Base-by-base conservation (phyloP, 768 basidiomycete genomes). In the Phanerodontia chrysosporium region DNA sequence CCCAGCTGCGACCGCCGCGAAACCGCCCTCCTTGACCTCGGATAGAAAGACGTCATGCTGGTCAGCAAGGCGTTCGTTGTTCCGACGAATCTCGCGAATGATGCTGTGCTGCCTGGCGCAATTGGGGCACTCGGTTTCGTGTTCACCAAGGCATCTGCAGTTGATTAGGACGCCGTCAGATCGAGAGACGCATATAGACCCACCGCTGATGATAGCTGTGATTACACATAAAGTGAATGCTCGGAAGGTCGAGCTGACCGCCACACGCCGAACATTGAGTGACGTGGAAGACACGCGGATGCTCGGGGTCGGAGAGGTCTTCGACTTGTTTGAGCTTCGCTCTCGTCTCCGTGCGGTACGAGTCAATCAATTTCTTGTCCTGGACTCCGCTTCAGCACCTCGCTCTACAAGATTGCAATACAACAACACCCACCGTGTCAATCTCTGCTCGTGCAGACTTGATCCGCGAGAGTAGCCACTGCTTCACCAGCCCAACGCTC, bases 141-240 rank as follows among this genome's bases (percentile, higher is more conserved):
- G 83, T 61, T 95, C 93, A 16, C 84, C 83, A n/a, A 98, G 72
- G 67, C 94, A 98, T 49, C 95, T 97, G 62, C 14, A 25, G 1
- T 44, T 22, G 12, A 25, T 21, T 4, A n/a, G 22, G 1, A 27
- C 27, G 29, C 5, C 21, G 39, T 49, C 32, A 51, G n/a, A 21
- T 2, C 18, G 58, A 22, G 12, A 10, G 25, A 16, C 30, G 52
- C 22, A 62, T 2, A n/a, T 22, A 3, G 73, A 69, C 74, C 45
- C 55, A 92, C 92, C 95, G 80, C 69, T 96, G 93, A 70, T 99
- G 97, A 75, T 92, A 98, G 61, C 92, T 94, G 70, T 98, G 97
- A 66, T 89, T 87, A 73, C 96, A 99, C 96, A 98, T 97, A 69
- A 98, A 98, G 72, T 98, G 95, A 6, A 98, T 80, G 63, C 85